Conservation (phyloP, 2,329 filamentous ascomycete genomes). For the Phialophora verrucosa region DNA sequence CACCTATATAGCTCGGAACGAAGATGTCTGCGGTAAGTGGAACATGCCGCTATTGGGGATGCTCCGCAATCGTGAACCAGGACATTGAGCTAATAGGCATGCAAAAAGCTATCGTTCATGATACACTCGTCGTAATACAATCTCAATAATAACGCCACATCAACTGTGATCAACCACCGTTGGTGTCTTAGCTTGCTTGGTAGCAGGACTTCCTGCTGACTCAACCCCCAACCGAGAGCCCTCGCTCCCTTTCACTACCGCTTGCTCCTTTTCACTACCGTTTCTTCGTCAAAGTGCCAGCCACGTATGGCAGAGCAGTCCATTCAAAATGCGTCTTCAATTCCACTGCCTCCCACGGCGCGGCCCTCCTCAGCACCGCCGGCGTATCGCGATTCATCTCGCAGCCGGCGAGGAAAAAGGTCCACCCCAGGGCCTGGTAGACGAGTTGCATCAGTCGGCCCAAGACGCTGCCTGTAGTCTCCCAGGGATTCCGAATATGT, state of each 20-base stretch:
- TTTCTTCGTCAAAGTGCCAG: conserved; percentile 49
- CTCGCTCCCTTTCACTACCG: neutral
- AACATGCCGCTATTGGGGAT: neutral
- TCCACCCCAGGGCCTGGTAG: conserved; percentile 57
- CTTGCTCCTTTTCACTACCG: neutral
- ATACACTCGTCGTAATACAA: neutral
- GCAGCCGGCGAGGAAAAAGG: conserved; percentile 60
- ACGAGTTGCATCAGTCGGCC: conserved; percentile 55
- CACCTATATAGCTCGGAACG: neutral
- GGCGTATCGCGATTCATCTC: conserved; percentile 57
- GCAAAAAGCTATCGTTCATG: neutral
- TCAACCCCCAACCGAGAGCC: neutral
- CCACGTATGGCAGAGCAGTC: conserved; percentile 49
- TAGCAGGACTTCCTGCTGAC: neutral
- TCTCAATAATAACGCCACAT: neutral
- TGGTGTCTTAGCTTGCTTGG: neutral
- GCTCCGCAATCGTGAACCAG: neutral
- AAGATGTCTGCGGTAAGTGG: neutral
- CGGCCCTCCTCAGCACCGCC: conserved; percentile 50
- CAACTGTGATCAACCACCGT: neutral
- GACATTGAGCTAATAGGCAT: neutral
- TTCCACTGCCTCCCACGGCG: conserved; percentile 57
- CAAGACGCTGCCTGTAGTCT: conserved; percentile 52
- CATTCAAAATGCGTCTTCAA: conserved; percentile 50
- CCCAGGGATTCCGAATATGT: conserved; percentile 61